Percentiles rank a stretch among this genome's conserved stretches.
phyloP scores from a whole-genome alignment of 2,329 filamentous ascomycete species.

The Diaporthe sp. region DNA sequence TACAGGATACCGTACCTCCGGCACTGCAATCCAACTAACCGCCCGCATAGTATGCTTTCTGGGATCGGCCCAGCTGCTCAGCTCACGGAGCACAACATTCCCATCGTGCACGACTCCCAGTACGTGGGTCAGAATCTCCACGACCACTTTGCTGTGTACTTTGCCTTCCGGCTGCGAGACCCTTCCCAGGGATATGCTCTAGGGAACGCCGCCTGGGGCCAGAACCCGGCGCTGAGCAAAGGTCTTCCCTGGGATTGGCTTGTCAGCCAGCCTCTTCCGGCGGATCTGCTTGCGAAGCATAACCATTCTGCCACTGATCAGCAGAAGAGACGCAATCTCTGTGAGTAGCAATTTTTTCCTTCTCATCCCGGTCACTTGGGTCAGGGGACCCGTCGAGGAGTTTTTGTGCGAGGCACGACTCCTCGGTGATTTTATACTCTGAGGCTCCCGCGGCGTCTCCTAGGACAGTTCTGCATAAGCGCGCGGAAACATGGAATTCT shows the following conservation, averaged over 20 bases:
- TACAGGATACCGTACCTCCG: too few species aligned
- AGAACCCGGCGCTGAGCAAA: constrained; percentile 26
- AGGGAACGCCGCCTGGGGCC: constrained; percentile 33
- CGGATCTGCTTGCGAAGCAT: constrained; percentile 16
- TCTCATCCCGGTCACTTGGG: background rate
- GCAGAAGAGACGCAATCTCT: constrained; percentile 20
- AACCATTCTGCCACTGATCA: background rate
- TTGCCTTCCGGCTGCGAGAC: constrained; percentile 24
- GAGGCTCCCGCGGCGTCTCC: background rate
- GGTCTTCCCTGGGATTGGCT: constrained; percentile 33
- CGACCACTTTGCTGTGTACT: constrained; percentile 56
- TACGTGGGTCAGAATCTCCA: constrained; percentile 71
- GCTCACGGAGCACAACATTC: constrained; percentile 53
- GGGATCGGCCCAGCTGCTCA: constrained; percentile 52
- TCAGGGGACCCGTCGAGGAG: background rate
- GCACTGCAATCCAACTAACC: too few species aligned
- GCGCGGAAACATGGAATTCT: background rate
- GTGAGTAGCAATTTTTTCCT: background rate
- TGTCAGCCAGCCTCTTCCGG: constrained; percentile 29
- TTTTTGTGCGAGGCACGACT: background rate
- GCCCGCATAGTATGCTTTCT: constrained; percentile 48
- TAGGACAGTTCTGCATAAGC: background rate
- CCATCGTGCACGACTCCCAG: constrained; percentile 64
- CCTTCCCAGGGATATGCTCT: constrained; percentile 19
- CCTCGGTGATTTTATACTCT: background rate